These are phyloP conservation scores for Rhynchosporium secalis DNA, from an alignment of 2,329 filamentous ascomycete species.

Conservation along the genomic window DNA sequence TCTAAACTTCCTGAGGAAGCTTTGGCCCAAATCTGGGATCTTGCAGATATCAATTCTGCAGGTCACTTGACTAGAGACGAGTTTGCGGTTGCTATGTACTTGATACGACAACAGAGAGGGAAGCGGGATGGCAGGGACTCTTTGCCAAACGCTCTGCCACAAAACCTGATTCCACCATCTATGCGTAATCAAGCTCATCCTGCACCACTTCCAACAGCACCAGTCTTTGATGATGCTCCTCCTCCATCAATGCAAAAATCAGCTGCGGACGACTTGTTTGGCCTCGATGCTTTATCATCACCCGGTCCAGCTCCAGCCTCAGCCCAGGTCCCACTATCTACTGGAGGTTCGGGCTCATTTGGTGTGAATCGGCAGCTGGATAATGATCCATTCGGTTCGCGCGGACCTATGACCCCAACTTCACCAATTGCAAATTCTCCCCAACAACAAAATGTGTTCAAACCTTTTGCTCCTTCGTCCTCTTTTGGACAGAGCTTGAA, in stretches of 20 bases:
- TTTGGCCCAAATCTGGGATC: constrained; percentile 94
- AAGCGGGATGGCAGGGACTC: constrained; percentile 60
- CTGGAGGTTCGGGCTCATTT: constrained; percentile 67
- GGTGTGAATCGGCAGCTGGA: constrained; percentile 40
- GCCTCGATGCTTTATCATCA: constrained; percentile 71
- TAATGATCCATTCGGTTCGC: constrained; percentile 46
- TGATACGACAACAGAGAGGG: constrained; percentile 86
- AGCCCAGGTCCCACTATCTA: constrained; percentile 63
- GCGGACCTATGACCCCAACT: constrained; percentile 31
- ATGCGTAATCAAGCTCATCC: constrained; percentile 66
- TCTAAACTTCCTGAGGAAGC: constrained; percentile 86
- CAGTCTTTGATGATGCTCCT: constrained; percentile 46
- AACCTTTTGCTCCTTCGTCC: constrained; percentile 89
- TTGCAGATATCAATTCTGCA: constrained; percentile 89
- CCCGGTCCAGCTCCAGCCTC: constrained; percentile 49
- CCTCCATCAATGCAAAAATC: constrained; percentile 63
- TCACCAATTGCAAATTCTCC: constrained; percentile 34
- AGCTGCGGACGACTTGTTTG: constrained; percentile 90
- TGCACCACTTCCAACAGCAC: constrained; percentile 45
- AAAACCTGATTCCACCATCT: constrained; percentile 81
- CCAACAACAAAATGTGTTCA: constrained; percentile 56
- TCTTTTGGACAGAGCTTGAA: constrained; percentile 85
- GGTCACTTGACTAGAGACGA: constrained; percentile 84
- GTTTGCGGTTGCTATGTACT: constrained; percentile 96
- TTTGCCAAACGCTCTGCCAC: constrained; percentile 75